A percentile compares a stretch with the other conserved stretches of the same genome.
phyloP scores from a whole-genome alignment of 1,139 yeast species.

The Saccharomycopsis crataegensis region DNA sequence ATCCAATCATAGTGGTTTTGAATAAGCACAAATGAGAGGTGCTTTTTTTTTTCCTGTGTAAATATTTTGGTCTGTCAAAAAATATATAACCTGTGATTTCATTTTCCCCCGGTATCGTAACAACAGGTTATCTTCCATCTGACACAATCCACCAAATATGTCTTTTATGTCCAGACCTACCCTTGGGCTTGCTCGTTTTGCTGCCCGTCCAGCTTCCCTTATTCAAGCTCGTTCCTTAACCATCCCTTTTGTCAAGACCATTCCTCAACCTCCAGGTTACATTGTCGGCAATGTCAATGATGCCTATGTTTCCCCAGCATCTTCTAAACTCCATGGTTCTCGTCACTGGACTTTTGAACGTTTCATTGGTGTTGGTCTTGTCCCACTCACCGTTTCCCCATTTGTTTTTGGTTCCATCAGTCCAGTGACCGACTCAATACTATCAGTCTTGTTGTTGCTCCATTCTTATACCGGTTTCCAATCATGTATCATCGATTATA shows the following conservation, averaged over 20 bases:
- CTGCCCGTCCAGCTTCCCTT: too few relatives aligned
- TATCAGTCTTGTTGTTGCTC: slow-evolving; percentile 54
- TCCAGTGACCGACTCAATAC: slow-evolving; percentile 65
- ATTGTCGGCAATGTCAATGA: slow-evolving; percentile 62
- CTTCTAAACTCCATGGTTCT: slow-evolving; percentile 66
- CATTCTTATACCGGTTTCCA: slow-evolving; percentile 80
- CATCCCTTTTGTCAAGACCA: slow-evolving; percentile 23
- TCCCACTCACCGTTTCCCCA: slow-evolving; percentile 74
- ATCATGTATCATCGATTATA: slow-evolving; percentile 82
- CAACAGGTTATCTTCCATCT: neutral
- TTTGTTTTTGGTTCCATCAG: slow-evolving; percentile 56
- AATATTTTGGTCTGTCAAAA: too few relatives aligned
- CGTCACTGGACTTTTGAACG: slow-evolving; percentile 88
- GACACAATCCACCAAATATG: neutral
- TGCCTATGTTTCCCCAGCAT: slow-evolving; percentile 57
- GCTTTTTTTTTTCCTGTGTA: too few relatives aligned
- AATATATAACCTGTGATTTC: too few relatives aligned
- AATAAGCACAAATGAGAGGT: too few relatives aligned
- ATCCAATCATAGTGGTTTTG: too few relatives aligned
- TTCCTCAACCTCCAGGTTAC: slow-evolving; percentile 58
- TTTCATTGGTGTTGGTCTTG: slow-evolving; percentile 52
- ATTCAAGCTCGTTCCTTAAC: neutral
- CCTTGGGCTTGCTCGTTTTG: neutral
- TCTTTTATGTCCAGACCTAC: neutral
- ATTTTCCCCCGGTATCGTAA: too few relatives aligned